A percentile compares a stretch with the other conserved stretches of the same genome.
These are phyloP conservation scores for Botrytis paeoniae DNA, from an alignment of 2,329 filamentous ascomycete species.

Conservation along the genomic window DNA sequence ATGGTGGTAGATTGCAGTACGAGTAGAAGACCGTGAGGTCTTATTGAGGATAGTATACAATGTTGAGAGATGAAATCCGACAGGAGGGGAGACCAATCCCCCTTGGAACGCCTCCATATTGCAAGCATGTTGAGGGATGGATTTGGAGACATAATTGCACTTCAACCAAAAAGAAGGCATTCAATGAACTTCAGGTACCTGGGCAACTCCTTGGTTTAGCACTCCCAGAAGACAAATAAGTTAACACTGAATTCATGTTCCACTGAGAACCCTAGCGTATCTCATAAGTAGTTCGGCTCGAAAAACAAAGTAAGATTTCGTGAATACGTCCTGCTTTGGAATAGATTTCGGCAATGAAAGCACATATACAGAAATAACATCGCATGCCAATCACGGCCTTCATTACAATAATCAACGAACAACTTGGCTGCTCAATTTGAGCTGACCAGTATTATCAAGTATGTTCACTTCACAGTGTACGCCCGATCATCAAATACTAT, in stretches of 20 bases:
- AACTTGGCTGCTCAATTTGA: background rate
- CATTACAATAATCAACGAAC: background rate
- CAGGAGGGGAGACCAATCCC: background rate
- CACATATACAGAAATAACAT: background rate
- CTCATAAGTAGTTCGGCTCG: background rate
- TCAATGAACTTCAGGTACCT: background rate
- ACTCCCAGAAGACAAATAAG: background rate
- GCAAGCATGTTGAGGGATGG: background rate
- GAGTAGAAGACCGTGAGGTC: background rate
- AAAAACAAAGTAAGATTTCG: background rate
- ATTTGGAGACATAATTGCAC: background rate
- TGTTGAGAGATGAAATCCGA: background rate
- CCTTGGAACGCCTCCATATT: background rate
- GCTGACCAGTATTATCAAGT: background rate
- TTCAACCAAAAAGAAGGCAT: background rate
- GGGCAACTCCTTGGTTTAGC: background rate
- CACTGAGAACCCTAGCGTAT: background rate
- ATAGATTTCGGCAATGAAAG: background rate
- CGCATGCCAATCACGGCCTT: background rate
- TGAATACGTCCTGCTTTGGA: background rate
- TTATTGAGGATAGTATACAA: background rate
- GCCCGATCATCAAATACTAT: background rate
- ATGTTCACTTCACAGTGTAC: background rate
- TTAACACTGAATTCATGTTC: background rate
- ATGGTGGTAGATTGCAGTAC: background rate